Evolutionary conservation across 2,329 filamentous ascomycete species (phyloP).

Genomic region (Ceratocystis huliohia): DNA sequence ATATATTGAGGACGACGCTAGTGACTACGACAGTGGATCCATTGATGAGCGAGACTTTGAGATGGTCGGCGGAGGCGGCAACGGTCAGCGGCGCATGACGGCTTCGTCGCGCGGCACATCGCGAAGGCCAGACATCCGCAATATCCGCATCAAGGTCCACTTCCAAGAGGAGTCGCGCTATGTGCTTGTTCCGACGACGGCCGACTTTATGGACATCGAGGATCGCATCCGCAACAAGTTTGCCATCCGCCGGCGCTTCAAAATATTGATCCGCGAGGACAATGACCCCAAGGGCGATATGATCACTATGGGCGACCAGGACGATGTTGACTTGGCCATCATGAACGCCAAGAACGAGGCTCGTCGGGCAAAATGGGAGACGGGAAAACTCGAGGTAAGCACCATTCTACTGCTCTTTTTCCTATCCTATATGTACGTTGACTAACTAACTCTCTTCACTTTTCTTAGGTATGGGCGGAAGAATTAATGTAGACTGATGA

Average conservation of each 20-base stretch:
- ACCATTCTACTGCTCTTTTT: constrained; percentile 14
- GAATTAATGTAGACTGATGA: constrained; percentile 10
- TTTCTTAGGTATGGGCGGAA: constrained; percentile 37
- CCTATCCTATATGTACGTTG: neutral
- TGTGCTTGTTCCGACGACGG: constrained; percentile 64
- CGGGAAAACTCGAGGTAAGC: constrained; percentile 93
- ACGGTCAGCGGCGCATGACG: constrained; percentile 34
- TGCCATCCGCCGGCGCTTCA: constrained; percentile 61
- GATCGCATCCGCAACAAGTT: constrained; percentile 80
- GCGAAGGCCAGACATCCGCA: constrained; percentile 53
- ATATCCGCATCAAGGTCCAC: constrained; percentile 87
- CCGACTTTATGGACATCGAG: constrained; percentile 65
- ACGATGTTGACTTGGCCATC: constrained; percentile 84
- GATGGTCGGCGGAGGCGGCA: constrained; percentile 42
- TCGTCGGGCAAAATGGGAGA: constrained; percentile 61
- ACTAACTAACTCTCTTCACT: constrained; percentile 26
- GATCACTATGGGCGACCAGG: constrained; percentile 94
- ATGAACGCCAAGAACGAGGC: constrained; percentile 54
- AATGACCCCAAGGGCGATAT: constrained; percentile 66
- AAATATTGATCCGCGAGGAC: constrained; percentile 80
- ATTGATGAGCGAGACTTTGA: constrained; percentile 71
- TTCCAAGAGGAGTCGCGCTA: constrained; percentile 77
- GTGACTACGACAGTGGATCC: constrained; percentile 55
- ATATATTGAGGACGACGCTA: constrained; percentile 64
- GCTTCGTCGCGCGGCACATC: constrained; percentile 41